Evolutionary conservation across 2,329 filamentous ascomycete genomes (phyloP).

Genomic region (Neonectria neomacrospora): DNA sequence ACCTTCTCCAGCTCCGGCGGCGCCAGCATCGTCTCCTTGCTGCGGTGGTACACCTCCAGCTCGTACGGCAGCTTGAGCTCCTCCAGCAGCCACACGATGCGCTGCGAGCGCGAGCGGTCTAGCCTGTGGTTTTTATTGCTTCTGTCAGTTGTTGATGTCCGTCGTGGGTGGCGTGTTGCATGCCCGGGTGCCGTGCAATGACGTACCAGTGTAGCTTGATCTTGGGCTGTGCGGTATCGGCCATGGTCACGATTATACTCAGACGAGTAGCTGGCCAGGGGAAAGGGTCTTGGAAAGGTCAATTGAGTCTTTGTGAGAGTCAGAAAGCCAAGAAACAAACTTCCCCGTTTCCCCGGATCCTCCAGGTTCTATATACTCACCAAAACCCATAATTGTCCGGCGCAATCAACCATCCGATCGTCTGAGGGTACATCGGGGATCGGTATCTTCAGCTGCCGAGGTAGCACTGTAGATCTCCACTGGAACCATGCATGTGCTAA

Average conservation of each 20-base stretch:
- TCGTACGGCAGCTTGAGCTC: conserved; percentile 84
- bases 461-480: conserved; percentile 5
- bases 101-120: conserved; percentile 82
- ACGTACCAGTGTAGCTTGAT: conserved; percentile 73
- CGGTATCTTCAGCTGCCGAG: conserved; percentile 31
- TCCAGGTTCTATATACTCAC: not conserved
- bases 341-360: not conserved
- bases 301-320: not conserved
- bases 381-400: conserved; percentile 21
- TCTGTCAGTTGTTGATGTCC: not conserved
- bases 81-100: conserved; percentile 87
- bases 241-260: conserved; percentile 31
- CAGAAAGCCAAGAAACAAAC: not conserved
- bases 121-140: conserved; percentile 68
- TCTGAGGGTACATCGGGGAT: conserved; percentile 28
- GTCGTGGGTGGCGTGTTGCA: no score
- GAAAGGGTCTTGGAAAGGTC: not conserved
- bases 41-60: conserved; percentile 81
- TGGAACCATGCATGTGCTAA: not conserved
- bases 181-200: conserved; percentile 4
- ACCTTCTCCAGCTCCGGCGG: conserved; percentile 80
- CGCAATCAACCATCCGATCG: conserved; percentile 32
- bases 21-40: conserved; percentile 70
- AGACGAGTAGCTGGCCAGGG: not conserved
- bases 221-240: conserved; percentile 56